Evolutionary conservation across 371 early-diverging fungal genomes (phyloP).

Genomic region (Mucor indicus): DNA sequence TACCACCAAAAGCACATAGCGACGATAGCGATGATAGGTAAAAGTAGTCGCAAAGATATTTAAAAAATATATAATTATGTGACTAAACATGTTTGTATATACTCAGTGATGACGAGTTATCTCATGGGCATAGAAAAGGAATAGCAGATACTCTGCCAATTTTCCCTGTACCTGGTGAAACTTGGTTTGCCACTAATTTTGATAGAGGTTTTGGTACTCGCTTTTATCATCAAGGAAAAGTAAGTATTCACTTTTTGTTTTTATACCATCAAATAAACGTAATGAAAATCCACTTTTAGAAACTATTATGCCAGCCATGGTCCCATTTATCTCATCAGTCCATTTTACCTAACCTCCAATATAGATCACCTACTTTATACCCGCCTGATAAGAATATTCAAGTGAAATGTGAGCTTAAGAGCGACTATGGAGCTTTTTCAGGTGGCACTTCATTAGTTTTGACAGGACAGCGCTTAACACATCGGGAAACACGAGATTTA

Average conservation of each 20-base stretch:
- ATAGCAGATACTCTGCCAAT: slow-evolving; percentile 5
- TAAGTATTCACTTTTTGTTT: slow-evolving; percentile 8
- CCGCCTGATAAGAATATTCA: slow-evolving; percentile 1
- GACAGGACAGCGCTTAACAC: slow-evolving; percentile 3
- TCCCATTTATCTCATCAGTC: slow-evolving; percentile 56
- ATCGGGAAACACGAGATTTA: slow-evolving; percentile 7
- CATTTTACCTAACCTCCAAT: slow-evolving; percentile 41
- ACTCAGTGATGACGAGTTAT: slow-evolving; percentile 19
- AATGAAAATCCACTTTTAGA: slow-evolving; percentile 14
- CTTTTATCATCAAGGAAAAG: slow-evolving; percentile 46
- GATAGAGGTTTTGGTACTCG: slow-evolving; percentile 52
- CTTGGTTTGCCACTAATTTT: slow-evolving; percentile 52
- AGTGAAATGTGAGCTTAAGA: slow-evolving; percentile 4
- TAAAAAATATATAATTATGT: not conserved
- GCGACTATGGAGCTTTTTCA: slow-evolving; percentile 7
- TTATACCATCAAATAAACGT: not conserved
- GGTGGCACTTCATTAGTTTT: slow-evolving; percentile 15
- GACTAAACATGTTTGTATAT: slow-evolving; percentile 17
- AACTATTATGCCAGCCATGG: slow-evolving; percentile 43
- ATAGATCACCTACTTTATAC: not conserved
- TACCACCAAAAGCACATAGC: not conserved
- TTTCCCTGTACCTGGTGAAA: slow-evolving; percentile 28
- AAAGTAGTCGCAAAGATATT: not conserved
- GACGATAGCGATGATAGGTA: slow-evolving; percentile 15
- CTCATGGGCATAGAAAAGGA: slow-evolving; percentile 13